Evolutionary conservation across 805 yeast species (phyloP).

Genomic region (Sugiyamaella qingdaonensis): DNA sequence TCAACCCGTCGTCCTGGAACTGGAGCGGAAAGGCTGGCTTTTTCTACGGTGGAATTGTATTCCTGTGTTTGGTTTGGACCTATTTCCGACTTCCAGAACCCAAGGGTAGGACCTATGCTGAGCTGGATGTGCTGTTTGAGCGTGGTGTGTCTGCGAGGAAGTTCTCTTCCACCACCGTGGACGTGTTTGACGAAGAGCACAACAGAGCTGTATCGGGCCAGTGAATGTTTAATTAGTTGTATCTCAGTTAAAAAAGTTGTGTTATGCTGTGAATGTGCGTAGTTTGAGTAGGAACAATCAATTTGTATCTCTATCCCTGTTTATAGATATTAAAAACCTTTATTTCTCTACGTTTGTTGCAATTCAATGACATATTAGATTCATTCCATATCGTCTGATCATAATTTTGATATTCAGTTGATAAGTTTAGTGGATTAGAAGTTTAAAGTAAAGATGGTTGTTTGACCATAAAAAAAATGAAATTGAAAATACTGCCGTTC

Average conservation of each 20-base stretch:
- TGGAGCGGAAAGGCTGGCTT: slow-evolving; percentile 47
- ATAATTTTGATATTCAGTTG: too few species aligned
- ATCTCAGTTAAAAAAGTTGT: background rate
- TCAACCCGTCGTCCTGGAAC: slow-evolving; percentile 44
- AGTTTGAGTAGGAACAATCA: too few species aligned
- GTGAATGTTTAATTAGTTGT: background rate
- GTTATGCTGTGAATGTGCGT: too few species aligned
- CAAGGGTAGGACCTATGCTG: slow-evolving; percentile 53
- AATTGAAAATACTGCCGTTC: too few species aligned
- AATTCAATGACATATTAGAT: too few species aligned
- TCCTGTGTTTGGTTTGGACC: slow-evolving; percentile 38
- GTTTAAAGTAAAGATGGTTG: too few species aligned
- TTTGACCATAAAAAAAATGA: too few species aligned
- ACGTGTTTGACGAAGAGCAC: slow-evolving; percentile 11
- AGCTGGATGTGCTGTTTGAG: slow-evolving; percentile 51
- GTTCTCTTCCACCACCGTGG: slow-evolving; percentile 20
- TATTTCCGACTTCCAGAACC: slow-evolving; percentile 58
- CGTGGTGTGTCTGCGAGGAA: slow-evolving; percentile 29
- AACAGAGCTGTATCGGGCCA: background rate
- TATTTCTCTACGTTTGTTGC: too few species aligned
- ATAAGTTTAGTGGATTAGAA: too few species aligned
- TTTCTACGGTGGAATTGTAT: slow-evolving; percentile 40
- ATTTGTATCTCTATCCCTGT: too few species aligned
- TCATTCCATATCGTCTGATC: too few species aligned
- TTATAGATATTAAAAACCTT: too few species aligned